Base-by-base conservation (phyloP, 805 yeast genomes). In the Kodamaea laetipori region DNA sequence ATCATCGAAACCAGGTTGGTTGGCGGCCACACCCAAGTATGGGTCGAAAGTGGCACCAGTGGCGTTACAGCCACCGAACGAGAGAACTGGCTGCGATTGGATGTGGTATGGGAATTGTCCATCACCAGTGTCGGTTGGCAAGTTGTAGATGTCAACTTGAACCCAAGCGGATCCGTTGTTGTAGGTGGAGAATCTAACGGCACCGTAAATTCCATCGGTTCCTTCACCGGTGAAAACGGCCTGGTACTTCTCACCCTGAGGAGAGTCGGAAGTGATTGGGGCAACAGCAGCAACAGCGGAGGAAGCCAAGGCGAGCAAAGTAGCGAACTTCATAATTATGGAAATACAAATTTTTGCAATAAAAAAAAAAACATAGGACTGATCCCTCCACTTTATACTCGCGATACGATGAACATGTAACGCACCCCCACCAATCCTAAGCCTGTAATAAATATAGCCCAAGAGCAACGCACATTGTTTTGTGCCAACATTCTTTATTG, bases 21-120 rank as follows among this genome's bases (percentile, higher is more conserved):
- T 48, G 12, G 64, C 55, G 30, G 50, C 57, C 12, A 50, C 45
- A 21, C 74, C 75, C 44, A 56, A 51, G 58, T 56, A 69, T 12
- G 75, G 74, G 53, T 70, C 62, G 48, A 70, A 64, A 56, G 65
- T 70, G 18, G 44, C 58, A 33, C 44, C 45, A 11, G 75, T 66
- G 32, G 61, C 73, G n/a, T 60, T 53, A 42, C 64, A 59, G 46
- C 47, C 46, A n/a, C 64, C 64, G 50, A 63, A 54, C 4, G 61
- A 28, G 9, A 74, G 74, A 27, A 70, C 72, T 10, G 69, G 62
- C 25, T 46, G 40, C 41, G 61, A 55, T 52, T 70, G 73, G 45
- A 70, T 58, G 50, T 67, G 73, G 61, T 70, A 70, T 28, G 56
- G 43, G 60, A 67, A 70, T 19, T 73, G 72, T n/a, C 72, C 73